These are phyloP conservation scores for Suhomyces atakaporum DNA, from an alignment of 1,139 yeast species.

Conservation along the genomic window DNA sequence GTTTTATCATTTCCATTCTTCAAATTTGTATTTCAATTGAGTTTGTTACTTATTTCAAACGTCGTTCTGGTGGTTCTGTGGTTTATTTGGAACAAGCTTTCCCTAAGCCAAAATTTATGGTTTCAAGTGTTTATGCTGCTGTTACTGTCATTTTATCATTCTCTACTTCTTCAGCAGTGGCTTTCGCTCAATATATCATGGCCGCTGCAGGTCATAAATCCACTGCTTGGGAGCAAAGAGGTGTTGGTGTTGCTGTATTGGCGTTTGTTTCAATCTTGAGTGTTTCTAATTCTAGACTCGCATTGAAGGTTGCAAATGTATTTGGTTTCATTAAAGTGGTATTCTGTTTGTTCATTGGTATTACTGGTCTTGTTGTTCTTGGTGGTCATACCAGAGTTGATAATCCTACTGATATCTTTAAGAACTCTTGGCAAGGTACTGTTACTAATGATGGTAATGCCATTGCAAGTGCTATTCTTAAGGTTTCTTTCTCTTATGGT, in stretches of 20 bases:
- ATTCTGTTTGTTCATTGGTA: slow-evolving; percentile 34
- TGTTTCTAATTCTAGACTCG: slow-evolving; percentile 31
- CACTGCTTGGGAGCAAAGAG: slow-evolving; percentile 44
- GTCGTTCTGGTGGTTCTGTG: slow-evolving; percentile 46
- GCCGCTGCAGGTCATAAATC: slow-evolving; percentile 37
- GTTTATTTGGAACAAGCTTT: slow-evolving; percentile 47
- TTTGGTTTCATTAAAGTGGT: slow-evolving; percentile 43
- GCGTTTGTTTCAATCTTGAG: slow-evolving; percentile 30
- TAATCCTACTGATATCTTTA: slow-evolving; percentile 34
- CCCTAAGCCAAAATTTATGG: slow-evolving; percentile 40
- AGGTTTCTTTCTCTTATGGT: slow-evolving; percentile 44
- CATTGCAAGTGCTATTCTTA: slow-evolving; percentile 44
- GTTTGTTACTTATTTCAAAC: slow-evolving; percentile 38
- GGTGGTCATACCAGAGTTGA: slow-evolving; percentile 39
- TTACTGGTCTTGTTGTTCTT: slow-evolving; percentile 26
- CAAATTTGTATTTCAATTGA: slow-evolving; percentile 40
- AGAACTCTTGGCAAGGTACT: slow-evolving; percentile 42
- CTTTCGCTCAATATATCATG: slow-evolving; percentile 42
- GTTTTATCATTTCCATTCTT: slow-evolving; percentile 38
- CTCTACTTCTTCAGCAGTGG: slow-evolving; percentile 43
- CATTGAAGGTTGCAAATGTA: slow-evolving; percentile 36
- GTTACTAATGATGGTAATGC: slow-evolving; percentile 39
- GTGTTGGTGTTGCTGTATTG: slow-evolving; percentile 42
- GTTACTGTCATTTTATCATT: slow-evolving; percentile 41
- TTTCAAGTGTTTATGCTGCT: slow-evolving; percentile 47